Evolutionary conservation across 2,329 filamentous ascomycete species (phyloP), one percentile per base, ranked within the genome.

Genomic region (Biscogniauxia mediterranea): DNA sequence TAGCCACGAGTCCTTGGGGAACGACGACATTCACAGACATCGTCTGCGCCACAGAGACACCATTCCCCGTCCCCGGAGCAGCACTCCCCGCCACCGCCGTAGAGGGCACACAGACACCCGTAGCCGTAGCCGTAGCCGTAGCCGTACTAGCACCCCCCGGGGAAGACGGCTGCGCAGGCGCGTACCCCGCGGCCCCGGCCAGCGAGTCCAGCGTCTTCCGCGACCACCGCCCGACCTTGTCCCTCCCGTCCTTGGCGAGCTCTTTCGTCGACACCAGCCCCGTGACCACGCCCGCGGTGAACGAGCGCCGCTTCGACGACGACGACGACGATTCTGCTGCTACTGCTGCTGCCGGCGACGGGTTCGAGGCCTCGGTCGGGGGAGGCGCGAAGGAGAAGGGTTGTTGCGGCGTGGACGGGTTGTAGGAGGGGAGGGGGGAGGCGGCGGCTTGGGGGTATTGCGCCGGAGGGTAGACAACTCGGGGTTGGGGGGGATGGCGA

Each of bases 141-240:
- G 51, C 13, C 7, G 51, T 23, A 21, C 9, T 21, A 17, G 8
- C 9, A 23, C 15, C 15, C 11, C 5, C 11, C 11, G 51, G 11
- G 5, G 51, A 8, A 21, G 51, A 26, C 8, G 21, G 5, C 9
- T 9, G 2, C 21, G 21, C 21, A 52, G 55, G 25, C n/a, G 28
- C 49, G 5, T 61, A 52, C 1, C 58, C 64, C 3, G 60, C 55
- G 8, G 52, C 50, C 1, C 61, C 59, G 1, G 61, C 59, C 1
- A 66, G 46, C 1, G 61, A 63, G 1, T 46, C 65, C 52, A 66
- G 61, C 54, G 63, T 66, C 49, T 58, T 52, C 61, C 63, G 63
- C n/a, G 59, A 59, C 65, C 65, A 66, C 17, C 59, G 58, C 46
- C 56, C 57, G 13, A 66, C 55, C 52, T 65, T 66, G 13, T 59